A percentile compares a stretch with the other conserved stretches of the same genome.
phyloP scores from a whole-genome alignment of 345 rosid species.

The Citrus trifoliata region DNA sequence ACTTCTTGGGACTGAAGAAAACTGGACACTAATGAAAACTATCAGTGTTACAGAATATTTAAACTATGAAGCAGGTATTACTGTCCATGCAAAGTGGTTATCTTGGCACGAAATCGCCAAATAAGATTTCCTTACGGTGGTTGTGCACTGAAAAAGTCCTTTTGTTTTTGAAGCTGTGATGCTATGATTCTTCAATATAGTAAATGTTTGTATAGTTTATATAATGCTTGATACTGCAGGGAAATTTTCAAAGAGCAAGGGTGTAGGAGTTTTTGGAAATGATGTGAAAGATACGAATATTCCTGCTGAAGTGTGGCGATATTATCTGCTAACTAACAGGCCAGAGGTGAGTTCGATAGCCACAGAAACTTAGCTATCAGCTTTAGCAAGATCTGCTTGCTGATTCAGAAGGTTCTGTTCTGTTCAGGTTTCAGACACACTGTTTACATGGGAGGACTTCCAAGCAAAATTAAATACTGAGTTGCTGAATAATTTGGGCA shows the following conservation, averaged over 20 bases:
- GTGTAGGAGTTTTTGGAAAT: slow-evolving; percentile 96
- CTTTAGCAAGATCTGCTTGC: too few relatives aligned
- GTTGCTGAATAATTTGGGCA: slow-evolving; percentile 60
- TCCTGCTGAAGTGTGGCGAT: slow-evolving; percentile 98
- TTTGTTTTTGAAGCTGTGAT: neutral
- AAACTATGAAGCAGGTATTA: slow-evolving; percentile 82
- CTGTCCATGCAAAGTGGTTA: neutral
- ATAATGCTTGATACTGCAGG: slow-evolving; percentile 42
- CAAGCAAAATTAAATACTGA: slow-evolving; percentile 61
- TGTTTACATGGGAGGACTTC: slow-evolving; percentile 65
- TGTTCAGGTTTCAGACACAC: slow-evolving; percentile 51
- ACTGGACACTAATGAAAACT: slow-evolving; percentile 95
- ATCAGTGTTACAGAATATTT: slow-evolving; percentile 91
- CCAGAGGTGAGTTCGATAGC: slow-evolving; percentile 65
- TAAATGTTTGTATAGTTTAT: neutral
- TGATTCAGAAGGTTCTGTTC: neutral
- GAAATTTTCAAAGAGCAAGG: slow-evolving; percentile 95
- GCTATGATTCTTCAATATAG: neutral
- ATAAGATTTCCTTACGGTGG: neutral
- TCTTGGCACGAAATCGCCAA: neutral
- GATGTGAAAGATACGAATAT: slow-evolving; percentile 90
- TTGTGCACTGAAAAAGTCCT: neutral
- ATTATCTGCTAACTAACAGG: slow-evolving; percentile 86
- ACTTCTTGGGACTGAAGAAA: slow-evolving; percentile 89
- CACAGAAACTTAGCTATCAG: neutral